Conservation (phyloP, 2,329 filamentous ascomycete species). For the Orbilia quercus region DNA sequence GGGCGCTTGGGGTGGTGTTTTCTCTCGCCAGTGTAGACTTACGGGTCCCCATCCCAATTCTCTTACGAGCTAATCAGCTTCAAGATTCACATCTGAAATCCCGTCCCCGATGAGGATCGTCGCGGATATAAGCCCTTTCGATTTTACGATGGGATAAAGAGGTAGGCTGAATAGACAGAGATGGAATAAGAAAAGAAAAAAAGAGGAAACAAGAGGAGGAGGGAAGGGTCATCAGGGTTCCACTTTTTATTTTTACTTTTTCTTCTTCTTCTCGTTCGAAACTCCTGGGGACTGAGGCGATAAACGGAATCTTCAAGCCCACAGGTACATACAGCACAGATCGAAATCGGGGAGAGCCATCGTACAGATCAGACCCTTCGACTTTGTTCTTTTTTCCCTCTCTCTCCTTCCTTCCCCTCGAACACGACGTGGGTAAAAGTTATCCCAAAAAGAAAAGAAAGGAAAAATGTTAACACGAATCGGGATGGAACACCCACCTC, state of each 20-base stretch:
- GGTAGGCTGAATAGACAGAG: conserved; percentile 30
- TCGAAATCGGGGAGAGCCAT: conserved; percentile 2
- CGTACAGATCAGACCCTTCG: not conserved
- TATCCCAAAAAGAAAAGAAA: not conserved
- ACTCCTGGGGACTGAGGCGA: not conserved
- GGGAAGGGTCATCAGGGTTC: conserved; percentile 12
- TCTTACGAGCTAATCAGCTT: conserved; percentile 17
- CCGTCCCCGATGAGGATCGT: conserved; percentile 32
- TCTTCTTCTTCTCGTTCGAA: not conserved
- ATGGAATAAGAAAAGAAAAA: not conserved
- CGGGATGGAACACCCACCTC: conserved; percentile 1
- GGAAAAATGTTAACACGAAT: not conserved
- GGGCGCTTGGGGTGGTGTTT: conserved; percentile 14
- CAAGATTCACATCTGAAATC: conserved; percentile 1
- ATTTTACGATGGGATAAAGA: conserved; percentile 19
- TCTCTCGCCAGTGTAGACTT: conserved; percentile 5
- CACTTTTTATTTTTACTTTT: conserved; percentile 26
- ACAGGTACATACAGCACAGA: not conserved
- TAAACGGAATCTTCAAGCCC: not conserved
- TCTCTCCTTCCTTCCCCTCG: not conserved
- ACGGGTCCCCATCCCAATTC: no score
- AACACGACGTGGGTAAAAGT: not conserved
- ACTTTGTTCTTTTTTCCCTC: not conserved
- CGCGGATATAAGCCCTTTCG: conserved; percentile 46
- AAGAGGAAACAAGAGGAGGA: not conserved